phyloP scores from a whole-genome alignment of 139 green algal genomes.

The Picocystis salinarum region DNA sequence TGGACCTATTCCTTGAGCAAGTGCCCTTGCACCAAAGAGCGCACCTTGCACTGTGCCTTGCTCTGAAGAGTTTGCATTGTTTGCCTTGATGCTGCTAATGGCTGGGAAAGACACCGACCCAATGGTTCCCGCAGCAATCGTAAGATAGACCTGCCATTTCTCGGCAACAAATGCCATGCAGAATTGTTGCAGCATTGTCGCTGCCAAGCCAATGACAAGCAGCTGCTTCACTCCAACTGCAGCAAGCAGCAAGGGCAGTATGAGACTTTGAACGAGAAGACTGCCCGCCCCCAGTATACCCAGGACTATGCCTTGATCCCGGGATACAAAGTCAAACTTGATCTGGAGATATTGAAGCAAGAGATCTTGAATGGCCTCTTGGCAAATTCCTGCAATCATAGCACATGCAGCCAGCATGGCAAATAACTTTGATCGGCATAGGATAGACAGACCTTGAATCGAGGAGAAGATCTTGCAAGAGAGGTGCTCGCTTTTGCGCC shows the following conservation, averaged over 20 bases:
- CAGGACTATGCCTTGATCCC: conserved; percentile 20
- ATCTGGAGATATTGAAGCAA: conserved; percentile 66
- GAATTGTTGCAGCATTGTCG: conserved; percentile 14
- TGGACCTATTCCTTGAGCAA: conserved; percentile 42
- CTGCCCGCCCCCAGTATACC: conserved; percentile 29
- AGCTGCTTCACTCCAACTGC: conserved; percentile 29
- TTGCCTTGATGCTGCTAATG: conserved; percentile 33
- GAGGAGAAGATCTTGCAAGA: no score
- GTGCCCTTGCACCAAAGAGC: conserved; percentile 30
- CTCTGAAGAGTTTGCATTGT: background rate
- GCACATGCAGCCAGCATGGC: conserved; percentile 25
- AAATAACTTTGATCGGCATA: conserved; percentile 28
- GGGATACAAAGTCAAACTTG: conserved; percentile 29
- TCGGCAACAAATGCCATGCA: conserved; percentile 16
- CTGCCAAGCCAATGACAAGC: conserved; percentile 18
- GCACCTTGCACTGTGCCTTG: conserved; percentile 27
- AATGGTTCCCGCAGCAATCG: conserved; percentile 18
- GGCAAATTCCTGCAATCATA: no score
- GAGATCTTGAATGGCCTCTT: conserved; percentile 37
- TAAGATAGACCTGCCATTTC: conserved; percentile 20
- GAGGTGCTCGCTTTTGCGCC: no score
- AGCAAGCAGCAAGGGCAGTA: conserved; percentile 30
- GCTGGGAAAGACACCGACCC: conserved; percentile 32
- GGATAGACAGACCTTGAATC: no score
- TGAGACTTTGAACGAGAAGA: conserved; percentile 39